Evolutionary conservation across 2,329 filamentous ascomycete species (phyloP).

Genomic region (Claviceps sp.): DNA sequence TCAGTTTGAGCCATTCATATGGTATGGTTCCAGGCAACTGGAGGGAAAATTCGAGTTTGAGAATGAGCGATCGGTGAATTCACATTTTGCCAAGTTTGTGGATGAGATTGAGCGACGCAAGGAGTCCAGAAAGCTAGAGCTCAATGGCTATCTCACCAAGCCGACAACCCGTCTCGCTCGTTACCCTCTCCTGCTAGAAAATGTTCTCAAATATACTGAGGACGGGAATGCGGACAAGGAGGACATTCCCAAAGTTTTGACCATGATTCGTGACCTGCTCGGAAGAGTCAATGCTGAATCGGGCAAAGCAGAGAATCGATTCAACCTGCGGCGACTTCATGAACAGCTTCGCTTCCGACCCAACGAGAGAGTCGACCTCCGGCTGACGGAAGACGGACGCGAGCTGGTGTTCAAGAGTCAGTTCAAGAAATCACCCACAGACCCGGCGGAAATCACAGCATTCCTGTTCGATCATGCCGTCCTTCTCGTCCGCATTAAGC

Average conservation of each 20-base stretch:
- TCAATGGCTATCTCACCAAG: conserved; percentile 96
- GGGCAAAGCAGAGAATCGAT: conserved; percentile 93
- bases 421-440: conserved; percentile 83
- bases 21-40: conserved; percentile 88
- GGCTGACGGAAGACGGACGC: conserved; percentile 83
- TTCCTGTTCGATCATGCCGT: conserved; percentile 96
- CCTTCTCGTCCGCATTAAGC: conserved; percentile 79
- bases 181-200: conserved; percentile 84
- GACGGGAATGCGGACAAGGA: conserved; percentile 81
- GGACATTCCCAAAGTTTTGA: conserved; percentile 82
- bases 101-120: conserved; percentile 94
- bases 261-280: conserved; percentile 74
- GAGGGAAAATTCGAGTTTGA: conserved; percentile 98
- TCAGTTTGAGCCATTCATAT: conserved; percentile 89
- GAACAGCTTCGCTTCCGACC: conserved; percentile 83
- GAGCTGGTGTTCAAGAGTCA: conserved; percentile 90
- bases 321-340: conserved; percentile 86
- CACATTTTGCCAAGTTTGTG: conserved; percentile 77
- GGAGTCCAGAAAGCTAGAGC: conserved; percentile 88
- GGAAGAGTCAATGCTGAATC: conserved; percentile 86
- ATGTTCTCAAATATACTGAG: conserved; percentile 82
- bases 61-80: conserved; percentile 80
- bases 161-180: conserved; percentile 88
- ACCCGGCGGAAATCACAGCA: conserved; percentile 79
- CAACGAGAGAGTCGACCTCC: conserved; percentile 84